These are phyloP conservation scores for Podospora sp. DNA, from an alignment of 495 filamentous ascomycete species.

Conservation along the genomic window DNA sequence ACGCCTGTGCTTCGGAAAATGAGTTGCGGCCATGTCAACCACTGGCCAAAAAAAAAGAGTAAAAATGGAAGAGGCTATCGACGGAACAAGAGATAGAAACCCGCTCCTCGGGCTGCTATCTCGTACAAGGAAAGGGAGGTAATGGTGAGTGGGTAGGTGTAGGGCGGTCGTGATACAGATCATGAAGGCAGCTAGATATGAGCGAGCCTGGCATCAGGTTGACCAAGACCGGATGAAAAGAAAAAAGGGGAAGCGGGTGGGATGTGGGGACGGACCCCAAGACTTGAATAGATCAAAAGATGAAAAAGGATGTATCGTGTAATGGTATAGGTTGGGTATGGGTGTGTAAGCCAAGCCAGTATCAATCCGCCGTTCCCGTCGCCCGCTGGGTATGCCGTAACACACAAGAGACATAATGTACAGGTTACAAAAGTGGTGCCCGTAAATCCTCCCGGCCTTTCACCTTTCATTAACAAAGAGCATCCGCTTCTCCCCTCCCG, in stretches of 20 bases:
- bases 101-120: neutral
- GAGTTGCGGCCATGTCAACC: neutral
- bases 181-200: neutral
- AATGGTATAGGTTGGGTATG: conserved; percentile 1
- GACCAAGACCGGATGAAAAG: neutral
- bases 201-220: neutral
- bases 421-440: neutral
- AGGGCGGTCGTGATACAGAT: neutral
- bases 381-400: neutral
- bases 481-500: neutral
- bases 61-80: neutral
- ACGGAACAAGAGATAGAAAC: neutral
- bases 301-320: neutral
- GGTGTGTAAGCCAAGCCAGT: neutral
- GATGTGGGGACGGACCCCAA: neutral
- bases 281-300: neutral
- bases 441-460: neutral
- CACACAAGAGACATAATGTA: neutral
- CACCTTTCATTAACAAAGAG: neutral
- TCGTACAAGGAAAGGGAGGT: neutral
- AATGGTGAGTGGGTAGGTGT: neutral
- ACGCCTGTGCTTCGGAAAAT: neutral
- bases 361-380: neutral
- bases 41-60: neutral
- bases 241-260: neutral